Base-by-base conservation (phyloP, 202 grass and related monocot genomes). In the Hordeum pubiflorum region DNA sequence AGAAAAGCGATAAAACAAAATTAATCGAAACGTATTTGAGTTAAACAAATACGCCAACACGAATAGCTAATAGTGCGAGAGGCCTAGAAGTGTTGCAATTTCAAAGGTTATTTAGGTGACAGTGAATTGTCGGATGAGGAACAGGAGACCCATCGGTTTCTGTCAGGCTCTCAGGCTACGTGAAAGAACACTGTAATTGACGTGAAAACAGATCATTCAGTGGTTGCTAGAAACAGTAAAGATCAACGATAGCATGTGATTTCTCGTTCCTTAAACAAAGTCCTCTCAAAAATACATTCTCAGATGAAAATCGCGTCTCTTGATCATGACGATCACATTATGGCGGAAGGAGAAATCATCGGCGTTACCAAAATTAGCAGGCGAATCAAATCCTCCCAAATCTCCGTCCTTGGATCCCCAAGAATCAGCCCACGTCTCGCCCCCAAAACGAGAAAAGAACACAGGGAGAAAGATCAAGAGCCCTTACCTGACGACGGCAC, bases 401-500 rank as follows among this genome's bases (percentile, higher is more conserved):
- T 78, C 69, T 48, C 23, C 31, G 22, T 39, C 59, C 20, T 0
- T 55, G 8, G 69, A 78, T 76, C 69, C 4, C 33, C 15, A 43
- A 24, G 34, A 54, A 73, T 3, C 4, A 20, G 46, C 9, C 27
- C 9, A 4, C 11, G 2, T 41, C n/a, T 43, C 37, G 20, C 5
- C 11, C 9, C 65, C 26, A 27, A 27, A 2, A 7, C n/a, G n/a
- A n/a, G n/a, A n/a, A n/a, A n/a, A n/a, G n/a, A n/a, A n/a, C n/a
- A n/a, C n/a, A n/a, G n/a, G n/a, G n/a, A 8, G 21, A 69, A 23
- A 67, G 39, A 85, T 23, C 23, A 56, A 57, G 31, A 0, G 10
- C 0, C 69, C 82, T 59, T 58, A 98, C 96, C 92, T 83, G 92
- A 83, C 7, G 80, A 76, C 12, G 72, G 31, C 58, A 41, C 6